Conservation (phyloP, 805 yeast genomes). For the Starmerella ratchasimensis region DNA sequence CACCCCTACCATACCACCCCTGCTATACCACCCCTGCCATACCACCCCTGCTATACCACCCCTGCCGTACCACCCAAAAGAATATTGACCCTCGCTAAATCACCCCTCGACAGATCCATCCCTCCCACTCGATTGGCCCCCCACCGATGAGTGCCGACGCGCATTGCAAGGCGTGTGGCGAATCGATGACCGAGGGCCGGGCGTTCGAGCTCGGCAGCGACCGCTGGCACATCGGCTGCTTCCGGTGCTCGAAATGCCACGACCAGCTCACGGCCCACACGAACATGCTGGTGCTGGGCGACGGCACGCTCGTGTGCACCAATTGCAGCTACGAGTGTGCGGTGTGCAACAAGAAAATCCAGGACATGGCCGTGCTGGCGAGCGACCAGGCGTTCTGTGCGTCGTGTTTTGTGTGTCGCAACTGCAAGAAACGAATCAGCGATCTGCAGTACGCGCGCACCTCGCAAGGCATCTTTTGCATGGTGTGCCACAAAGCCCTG, state of each 20-base stretch:
- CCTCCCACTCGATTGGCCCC: too few species aligned
- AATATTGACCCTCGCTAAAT: too few species aligned
- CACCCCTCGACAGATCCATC: too few species aligned
- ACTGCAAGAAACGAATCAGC: constrained; percentile 73
- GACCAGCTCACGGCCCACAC: constrained; percentile 71
- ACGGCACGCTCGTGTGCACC: constrained; percentile 80
- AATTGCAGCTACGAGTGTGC: constrained; percentile 86
- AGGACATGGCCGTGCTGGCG: constrained; percentile 83
- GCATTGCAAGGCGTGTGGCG: constrained; percentile 20
- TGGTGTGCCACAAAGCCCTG: constrained; percentile 77
- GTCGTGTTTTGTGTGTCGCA: constrained; percentile 75
- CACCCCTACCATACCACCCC: too few species aligned
- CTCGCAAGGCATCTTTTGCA: constrained; percentile 82
- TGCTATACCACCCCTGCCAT: too few species aligned
- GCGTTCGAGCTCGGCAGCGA: constrained; percentile 91
- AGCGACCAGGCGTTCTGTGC: constrained; percentile 94
- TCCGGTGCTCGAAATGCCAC: constrained; percentile 74
- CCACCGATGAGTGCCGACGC: constrained; percentile 13
- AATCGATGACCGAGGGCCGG: constrained; percentile 55
- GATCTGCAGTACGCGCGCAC: constrained; percentile 87
- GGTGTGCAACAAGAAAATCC: constrained; percentile 73
- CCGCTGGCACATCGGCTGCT: constrained; percentile 92
- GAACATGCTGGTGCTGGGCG: constrained; percentile 81
- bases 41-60: too few species aligned
- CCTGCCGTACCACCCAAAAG: too few species aligned